Evolutionary conservation across 2,329 filamentous ascomycete genomes (phyloP).

Genomic region (Botrytis aclada): DNA sequence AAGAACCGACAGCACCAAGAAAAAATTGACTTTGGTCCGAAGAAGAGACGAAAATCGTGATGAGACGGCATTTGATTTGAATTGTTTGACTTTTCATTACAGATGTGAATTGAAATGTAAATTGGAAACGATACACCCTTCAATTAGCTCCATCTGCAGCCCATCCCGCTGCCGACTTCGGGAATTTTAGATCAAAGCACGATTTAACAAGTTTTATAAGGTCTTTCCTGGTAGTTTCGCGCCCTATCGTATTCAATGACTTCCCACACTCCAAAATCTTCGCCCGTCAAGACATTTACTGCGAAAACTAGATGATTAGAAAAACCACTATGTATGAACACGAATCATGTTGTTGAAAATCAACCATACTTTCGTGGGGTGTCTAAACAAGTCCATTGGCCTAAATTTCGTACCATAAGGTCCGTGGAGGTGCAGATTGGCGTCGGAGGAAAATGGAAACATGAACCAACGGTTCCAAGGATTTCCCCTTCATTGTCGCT

Average conservation of each 20-base stretch:
- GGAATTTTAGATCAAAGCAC: conserved; percentile 1
- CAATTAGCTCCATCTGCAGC: conserved; percentile 8
- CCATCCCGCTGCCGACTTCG: conserved; percentile 10
- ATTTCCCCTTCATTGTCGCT: conserved; percentile 16
- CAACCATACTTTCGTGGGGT: background rate
- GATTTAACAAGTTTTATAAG: background rate
- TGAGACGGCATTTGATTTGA: background rate
- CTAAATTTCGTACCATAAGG: background rate
- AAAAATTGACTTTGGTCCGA: background rate
- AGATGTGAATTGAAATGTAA: background rate
- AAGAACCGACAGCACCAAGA: background rate
- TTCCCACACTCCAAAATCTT: background rate
- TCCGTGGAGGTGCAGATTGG: background rate
- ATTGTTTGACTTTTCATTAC: background rate
- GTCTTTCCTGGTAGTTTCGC: background rate
- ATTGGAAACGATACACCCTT: background rate
- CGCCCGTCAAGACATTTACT: background rate
- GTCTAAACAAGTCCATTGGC: background rate
- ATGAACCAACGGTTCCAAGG: background rate
- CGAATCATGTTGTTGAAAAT: background rate
- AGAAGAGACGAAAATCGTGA: background rate
- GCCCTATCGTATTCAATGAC: conserved; percentile 4
- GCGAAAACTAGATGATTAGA: background rate
- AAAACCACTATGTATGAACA: background rate
- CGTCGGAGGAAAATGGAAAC: background rate